Evolutionary conservation across 805 yeast genomes (phyloP).

Genomic region (Candida jianshihensis): DNA sequence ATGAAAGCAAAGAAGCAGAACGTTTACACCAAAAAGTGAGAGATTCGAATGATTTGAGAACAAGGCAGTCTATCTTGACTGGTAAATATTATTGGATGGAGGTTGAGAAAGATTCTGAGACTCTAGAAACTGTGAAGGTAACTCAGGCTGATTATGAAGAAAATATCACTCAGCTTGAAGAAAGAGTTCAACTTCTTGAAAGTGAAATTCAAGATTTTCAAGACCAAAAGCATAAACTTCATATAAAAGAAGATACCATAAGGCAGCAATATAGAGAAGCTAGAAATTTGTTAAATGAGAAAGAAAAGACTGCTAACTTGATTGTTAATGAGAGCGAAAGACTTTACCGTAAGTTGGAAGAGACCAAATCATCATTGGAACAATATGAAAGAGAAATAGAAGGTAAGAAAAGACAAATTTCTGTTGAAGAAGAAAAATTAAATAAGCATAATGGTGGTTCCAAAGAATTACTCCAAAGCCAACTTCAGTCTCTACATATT

Average conservation of each 20-base stretch:
- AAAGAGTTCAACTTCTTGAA: too few relatives aligned
- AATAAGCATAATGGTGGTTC: constrained; percentile 22
- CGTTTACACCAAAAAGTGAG: constrained; percentile 31
- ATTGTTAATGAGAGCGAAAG: too few relatives aligned
- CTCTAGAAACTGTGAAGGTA: constrained; percentile 8
- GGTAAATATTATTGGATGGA: constrained; percentile 48
- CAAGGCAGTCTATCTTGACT: constrained; percentile 31
- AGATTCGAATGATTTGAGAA: constrained; percentile 34
- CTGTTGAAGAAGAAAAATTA: constrained; percentile 21
- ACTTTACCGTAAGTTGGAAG: too few relatives aligned
- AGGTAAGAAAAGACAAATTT: constrained; percentile 12
- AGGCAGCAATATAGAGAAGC: too few relatives aligned
- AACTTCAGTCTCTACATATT: constrained; percentile 3
- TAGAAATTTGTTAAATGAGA: too few relatives aligned
- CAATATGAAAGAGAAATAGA: constrained; percentile 14
- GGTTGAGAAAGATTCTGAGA: constrained; percentile 14
- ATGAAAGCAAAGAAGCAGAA: constrained; percentile 36
- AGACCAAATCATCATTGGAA: constrained; percentile 11
- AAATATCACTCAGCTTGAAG: constrained; percentile 1
- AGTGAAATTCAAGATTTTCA: constrained; percentile 2
- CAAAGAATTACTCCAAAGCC: constrained; percentile 11
- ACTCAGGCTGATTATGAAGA: constrained; percentile 9
- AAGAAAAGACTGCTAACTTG: too few relatives aligned
- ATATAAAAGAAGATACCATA: too few relatives aligned
- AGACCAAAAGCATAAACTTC: neutral